phyloP scores from a whole-genome alignment of 768 basidiomycete genomes.

The Mycena belliarum region DNA sequence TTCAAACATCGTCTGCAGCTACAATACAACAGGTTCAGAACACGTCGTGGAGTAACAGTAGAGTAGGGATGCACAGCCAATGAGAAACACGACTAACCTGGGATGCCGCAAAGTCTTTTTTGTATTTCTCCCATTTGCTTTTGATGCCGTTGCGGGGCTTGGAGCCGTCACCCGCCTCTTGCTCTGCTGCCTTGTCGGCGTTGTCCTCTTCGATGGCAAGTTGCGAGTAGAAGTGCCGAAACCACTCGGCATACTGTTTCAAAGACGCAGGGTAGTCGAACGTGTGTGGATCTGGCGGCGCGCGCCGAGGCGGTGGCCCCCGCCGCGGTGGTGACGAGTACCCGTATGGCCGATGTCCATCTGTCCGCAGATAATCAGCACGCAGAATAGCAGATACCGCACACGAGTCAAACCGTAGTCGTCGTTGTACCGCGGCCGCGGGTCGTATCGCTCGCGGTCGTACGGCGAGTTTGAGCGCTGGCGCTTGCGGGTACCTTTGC shows the following conservation, averaged over 20 bases:
- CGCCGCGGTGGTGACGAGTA: conserved; percentile 64
- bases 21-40: conserved; percentile 39
- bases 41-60: conserved; percentile 24
- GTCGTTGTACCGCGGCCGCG: conserved; percentile 78
- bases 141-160: conserved; percentile 86
- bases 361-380: too few species aligned
- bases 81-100: conserved; percentile 64
- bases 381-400: conserved; percentile 13
- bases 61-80: conserved; percentile 20
- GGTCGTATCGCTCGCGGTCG: conserved; percentile 81
- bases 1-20: conserved; percentile 96
- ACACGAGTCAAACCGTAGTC: conserved; percentile 65
- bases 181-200: conserved; percentile 81
- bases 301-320: conserved; percentile 54
- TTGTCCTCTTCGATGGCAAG: conserved; percentile 82
- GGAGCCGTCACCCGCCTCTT: conserved; percentile 78
- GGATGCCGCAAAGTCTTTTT: conserved; percentile 82
- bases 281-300: conserved; percentile 77
- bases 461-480: conserved; percentile 81
- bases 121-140: conserved; percentile 89
- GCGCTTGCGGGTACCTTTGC: conserved; percentile 66
- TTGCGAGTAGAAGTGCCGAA: conserved; percentile 72
- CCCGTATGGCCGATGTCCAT: conserved; percentile 43
- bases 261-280: conserved; percentile 80
- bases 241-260: conserved; percentile 90